Evolutionary conservation across 208 protist species (phyloP).

Genomic region (Tetramitus jugosus): DNA sequence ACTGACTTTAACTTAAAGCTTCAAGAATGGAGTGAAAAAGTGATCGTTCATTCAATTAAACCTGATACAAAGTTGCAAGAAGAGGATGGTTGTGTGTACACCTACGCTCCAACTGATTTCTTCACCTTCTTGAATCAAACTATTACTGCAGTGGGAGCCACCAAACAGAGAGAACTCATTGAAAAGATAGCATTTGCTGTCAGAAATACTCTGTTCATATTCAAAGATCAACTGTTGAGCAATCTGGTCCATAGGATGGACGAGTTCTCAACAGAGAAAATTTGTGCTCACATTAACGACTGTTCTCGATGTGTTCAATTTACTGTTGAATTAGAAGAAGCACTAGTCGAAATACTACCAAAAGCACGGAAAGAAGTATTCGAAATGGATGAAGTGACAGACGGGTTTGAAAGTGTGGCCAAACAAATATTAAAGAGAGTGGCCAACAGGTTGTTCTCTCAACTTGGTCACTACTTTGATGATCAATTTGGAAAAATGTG

Average conservation of each 20-base stretch:
- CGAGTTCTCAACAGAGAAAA: too few relatives aligned
- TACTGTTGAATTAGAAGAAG: not conserved
- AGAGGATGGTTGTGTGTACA: not conserved
- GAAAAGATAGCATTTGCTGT: not conserved
- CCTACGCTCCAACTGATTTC: conserved; percentile 3
- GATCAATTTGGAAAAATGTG: not conserved
- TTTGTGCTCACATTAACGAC: not conserved
- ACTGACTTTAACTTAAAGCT: not conserved
- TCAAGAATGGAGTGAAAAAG: not conserved
- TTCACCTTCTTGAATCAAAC: not conserved
- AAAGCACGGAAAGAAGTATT: not conserved
- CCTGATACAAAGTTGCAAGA: not conserved
- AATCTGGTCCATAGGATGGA: too few relatives aligned
- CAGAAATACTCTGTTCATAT: not conserved
- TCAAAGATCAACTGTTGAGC: too few relatives aligned
- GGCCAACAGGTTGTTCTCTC: not conserved
- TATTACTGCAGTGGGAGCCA: not conserved
- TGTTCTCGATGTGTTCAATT: not conserved
- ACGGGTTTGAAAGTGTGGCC: not conserved
- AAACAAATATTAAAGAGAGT: not conserved
- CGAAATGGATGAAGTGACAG: not conserved
- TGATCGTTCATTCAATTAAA: not conserved
- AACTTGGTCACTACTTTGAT: not conserved
- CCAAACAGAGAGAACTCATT: not conserved
- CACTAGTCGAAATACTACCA: not conserved